Conservation (phyloP, 345 rosid species). For the Microthlaspi erraticum region DNA sequence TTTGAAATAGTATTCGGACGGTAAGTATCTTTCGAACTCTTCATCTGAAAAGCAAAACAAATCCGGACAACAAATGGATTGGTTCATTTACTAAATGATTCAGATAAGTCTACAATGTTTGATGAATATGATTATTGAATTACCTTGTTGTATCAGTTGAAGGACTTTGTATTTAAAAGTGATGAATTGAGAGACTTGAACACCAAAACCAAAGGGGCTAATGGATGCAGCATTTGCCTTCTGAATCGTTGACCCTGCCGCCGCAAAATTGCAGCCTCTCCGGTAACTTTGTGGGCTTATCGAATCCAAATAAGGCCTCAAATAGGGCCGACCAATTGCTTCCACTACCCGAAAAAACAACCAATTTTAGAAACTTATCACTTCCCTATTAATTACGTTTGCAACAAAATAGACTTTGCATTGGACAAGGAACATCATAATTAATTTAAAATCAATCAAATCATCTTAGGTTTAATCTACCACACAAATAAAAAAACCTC, state of each 20-base stretch:
- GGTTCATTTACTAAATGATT: neutral
- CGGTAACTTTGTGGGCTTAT: slow-evolving; percentile 39
- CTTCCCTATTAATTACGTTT: neutral
- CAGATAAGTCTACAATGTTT: neutral
- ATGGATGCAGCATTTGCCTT: slow-evolving; percentile 46
- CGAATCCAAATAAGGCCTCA: slow-evolving; percentile 54
- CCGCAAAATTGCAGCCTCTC: slow-evolving; percentile 46
- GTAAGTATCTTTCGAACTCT: slow-evolving; percentile 45
- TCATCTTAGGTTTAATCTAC: neutral
- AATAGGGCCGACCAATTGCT: slow-evolving; percentile 32
- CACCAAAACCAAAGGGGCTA: slow-evolving; percentile 44
- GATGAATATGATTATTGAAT: neutral
- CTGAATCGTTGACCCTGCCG: slow-evolving; percentile 44
- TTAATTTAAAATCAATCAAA: too few relatives aligned
- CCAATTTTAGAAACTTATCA: neutral
- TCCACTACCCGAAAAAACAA: slow-evolving; percentile 28
- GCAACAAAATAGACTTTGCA: neutral
- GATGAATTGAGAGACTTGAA: slow-evolving; percentile 52
- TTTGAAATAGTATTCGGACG: slow-evolving; percentile 46
- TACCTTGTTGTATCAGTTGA: slow-evolving; percentile 52
- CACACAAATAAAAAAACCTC: too few relatives aligned
- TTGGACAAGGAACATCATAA: neutral
- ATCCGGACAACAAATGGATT: neutral
- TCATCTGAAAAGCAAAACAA: slow-evolving; percentile 42
- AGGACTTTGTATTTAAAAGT: slow-evolving; percentile 53